Conservation (phyloP, 163 green algal genomes). For the Scenedesmus sp. region DNA sequence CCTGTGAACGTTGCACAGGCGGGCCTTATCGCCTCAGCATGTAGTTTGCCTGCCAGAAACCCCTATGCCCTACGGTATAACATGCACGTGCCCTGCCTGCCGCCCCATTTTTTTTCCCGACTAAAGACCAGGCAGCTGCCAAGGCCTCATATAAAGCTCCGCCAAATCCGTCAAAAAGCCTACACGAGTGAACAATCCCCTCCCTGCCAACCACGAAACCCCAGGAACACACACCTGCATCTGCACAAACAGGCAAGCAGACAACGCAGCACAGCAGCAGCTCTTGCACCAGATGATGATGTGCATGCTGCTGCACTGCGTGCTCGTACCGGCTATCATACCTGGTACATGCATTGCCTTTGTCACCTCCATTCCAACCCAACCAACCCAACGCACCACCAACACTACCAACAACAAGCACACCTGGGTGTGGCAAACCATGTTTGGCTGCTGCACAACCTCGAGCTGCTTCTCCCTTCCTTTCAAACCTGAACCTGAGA, state of each 20-base stretch:
- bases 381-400: neutral
- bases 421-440: neutral
- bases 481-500: neutral
- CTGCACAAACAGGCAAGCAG: neutral
- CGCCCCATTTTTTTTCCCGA: neutral
- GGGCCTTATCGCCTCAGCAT: neutral
- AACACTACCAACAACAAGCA: neutral
- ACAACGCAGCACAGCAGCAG: neutral
- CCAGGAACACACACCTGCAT: neutral
- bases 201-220: neutral
- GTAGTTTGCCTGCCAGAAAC: neutral
- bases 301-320: neutral
- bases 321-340: neutral
- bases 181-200: neutral
- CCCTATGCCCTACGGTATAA: neutral
- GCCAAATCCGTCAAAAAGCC: neutral
- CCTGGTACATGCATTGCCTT: neutral
- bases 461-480: neutral
- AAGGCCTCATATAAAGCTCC: neutral
- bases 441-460: constrained; percentile 4
- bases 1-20: neutral
- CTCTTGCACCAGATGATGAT: neutral
- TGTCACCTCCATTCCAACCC: neutral
- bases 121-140: neutral
- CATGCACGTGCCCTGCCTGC: neutral